Evolutionary conservation across 2,329 filamentous ascomycete species (phyloP), one percentile per base, ranked within the genome.

Genomic region (Verticillium tricorpus): DNA sequence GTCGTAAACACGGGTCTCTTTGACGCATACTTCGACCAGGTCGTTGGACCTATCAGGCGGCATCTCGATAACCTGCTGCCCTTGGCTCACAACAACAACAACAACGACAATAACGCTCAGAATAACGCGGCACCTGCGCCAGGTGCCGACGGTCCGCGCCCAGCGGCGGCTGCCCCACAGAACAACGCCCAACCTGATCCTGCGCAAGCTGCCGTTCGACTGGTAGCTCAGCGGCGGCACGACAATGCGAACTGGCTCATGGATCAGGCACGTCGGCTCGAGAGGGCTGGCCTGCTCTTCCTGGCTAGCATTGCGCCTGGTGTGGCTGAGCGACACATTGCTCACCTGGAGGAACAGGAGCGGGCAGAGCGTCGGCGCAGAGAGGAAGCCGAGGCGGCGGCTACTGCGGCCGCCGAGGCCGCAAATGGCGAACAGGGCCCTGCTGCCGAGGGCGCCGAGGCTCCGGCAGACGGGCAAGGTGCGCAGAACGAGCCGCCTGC

Each of bases 251-350:
- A 77, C 56, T 82, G 83, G 80, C 67, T 85, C 5, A 69, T 80
- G 63, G 72, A 80, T 58, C 81, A 83, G 61, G 72, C 83, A 5
- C 78, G 85, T 61, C 76, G 84, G 12, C 68, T 85, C 7, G 86
- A 89, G 72, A 81, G 87, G 64, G 83, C 85, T 19, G 78, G 83
- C 0, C 78, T 89, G 17, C 76, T 89, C 28, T 89, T 89, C 68
- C 75, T 89, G 25, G 87, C 87, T 22, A 89, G 87, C 69, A 81
- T 89, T 63, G 85, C 86, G 1, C 87, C 87, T 1, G 87, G 87
- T 11, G 81, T 89, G 28, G 86, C 86, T 1, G 87, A 89, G 72
- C 77, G 85, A 57, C 87, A 89, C 64, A 88, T 89, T 63, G 83
- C 82, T 28, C 79, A 83, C 55, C 71, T 86, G 2, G 83, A 86